phyloP scores from a whole-genome alignment of 345 rosid genomes.

The Abelmoschus esculentus region DNA sequence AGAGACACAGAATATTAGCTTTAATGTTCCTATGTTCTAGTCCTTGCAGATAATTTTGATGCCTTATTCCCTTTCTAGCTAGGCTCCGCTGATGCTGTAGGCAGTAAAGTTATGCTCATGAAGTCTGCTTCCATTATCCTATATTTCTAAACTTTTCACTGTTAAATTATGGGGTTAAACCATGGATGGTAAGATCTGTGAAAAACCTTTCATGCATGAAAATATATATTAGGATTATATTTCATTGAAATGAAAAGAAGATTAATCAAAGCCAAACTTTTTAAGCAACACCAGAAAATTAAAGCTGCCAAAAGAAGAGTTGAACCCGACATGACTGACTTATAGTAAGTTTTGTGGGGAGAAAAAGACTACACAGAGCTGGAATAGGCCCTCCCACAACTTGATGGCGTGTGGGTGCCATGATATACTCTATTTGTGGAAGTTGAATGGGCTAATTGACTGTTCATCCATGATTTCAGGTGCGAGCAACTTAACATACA shows the following conservation, averaged over 20 bases:
- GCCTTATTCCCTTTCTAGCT: background rate
- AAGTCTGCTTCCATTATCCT: background rate
- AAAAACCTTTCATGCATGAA: background rate
- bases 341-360: slow-evolving; percentile 10
- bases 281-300: slow-evolving; percentile 6
- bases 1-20: background rate
- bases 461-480: slow-evolving; percentile 14
- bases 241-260: background rate
- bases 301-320: slow-evolving; percentile 19
- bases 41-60: background rate
- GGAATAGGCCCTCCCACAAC: background rate
- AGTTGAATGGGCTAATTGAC: slow-evolving; percentile 14
- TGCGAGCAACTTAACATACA: slow-evolving; percentile 7
- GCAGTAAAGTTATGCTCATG: background rate
- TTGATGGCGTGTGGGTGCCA: slow-evolving; percentile 15
- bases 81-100: background rate
- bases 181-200: background rate
- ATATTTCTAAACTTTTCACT: background rate
- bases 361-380: slow-evolving; percentile 1
- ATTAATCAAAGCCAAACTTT: slow-evolving; percentile 9
- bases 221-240: background rate
- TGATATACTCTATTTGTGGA: slow-evolving; percentile 18
- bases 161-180: background rate
- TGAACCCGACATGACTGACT: slow-evolving; percentile 18
- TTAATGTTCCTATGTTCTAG: background rate